phyloP scores from a whole-genome alignment of 2,329 filamentous ascomycete genomes.

The Beauveria australis region DNA sequence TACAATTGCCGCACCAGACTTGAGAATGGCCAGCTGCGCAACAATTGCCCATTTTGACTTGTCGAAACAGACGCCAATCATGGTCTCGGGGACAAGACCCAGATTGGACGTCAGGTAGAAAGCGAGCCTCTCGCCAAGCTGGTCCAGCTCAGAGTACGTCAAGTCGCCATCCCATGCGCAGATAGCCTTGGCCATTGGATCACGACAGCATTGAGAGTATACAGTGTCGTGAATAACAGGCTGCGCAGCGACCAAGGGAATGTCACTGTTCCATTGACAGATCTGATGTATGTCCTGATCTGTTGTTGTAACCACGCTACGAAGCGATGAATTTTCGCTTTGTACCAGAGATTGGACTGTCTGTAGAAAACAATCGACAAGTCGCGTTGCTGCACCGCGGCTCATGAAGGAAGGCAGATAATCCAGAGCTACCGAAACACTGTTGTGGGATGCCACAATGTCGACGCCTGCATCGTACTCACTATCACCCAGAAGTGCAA shows the following conservation, averaged over 20 bases:
- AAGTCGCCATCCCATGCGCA: constrained; percentile 12
- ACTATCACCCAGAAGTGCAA: background rate
- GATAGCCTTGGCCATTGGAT: background rate
- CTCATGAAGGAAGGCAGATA: background rate
- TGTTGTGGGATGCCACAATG: background rate
- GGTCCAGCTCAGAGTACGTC: constrained; percentile 11
- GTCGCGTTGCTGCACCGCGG: background rate
- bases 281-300: background rate
- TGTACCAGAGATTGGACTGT: background rate
- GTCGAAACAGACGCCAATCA: constrained; percentile 1
- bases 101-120: background rate
- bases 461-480: background rate
- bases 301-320: background rate
- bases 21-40: constrained; percentile 8
- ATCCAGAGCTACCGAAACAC: background rate
- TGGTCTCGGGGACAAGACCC: background rate
- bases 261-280: background rate
- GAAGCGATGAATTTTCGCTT: background rate
- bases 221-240: background rate
- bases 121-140: background rate
- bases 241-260: background rate
- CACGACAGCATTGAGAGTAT: background rate
- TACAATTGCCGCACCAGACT: constrained; percentile 6
- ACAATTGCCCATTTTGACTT: constrained; percentile 7
- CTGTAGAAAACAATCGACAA: background rate